A percentile compares a stretch with the other conserved stretches of the same genome.
These are phyloP conservation scores for Annulohypoxylon moriforme DNA, from an alignment of 495 filamentous ascomycete genomes.

Conservation along the genomic window DNA sequence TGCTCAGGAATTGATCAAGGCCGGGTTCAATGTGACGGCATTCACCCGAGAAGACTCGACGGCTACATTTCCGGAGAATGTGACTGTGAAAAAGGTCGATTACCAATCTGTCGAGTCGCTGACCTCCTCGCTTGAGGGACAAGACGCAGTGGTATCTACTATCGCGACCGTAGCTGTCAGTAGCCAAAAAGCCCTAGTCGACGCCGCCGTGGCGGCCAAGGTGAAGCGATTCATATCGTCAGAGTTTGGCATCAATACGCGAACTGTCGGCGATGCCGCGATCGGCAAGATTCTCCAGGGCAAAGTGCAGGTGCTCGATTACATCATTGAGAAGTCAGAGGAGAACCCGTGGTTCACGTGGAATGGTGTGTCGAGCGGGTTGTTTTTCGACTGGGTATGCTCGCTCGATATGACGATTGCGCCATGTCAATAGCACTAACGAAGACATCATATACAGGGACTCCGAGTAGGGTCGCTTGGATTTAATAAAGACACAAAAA, in stretches of 20 bases:
- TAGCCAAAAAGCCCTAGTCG: conserved; percentile 63
- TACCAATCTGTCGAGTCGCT: conserved; percentile 66
- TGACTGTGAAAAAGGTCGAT: conserved; percentile 62
- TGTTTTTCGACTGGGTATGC: conserved; percentile 64
- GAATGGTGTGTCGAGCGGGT: conserved; percentile 62
- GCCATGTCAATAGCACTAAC: neutral
- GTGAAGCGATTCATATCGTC: conserved; percentile 73
- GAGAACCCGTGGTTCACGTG: conserved; percentile 59
- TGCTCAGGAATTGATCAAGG: conserved; percentile 63
- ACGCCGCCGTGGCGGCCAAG: conserved; percentile 68
- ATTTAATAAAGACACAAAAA: conserved; percentile 58
- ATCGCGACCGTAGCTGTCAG: conserved; percentile 53
- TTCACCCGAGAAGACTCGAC: conserved; percentile 62
- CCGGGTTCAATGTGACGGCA: conserved; percentile 68
- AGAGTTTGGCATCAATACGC: conserved; percentile 69
- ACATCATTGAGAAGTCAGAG: conserved; percentile 57
- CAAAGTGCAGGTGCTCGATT: conserved; percentile 63
- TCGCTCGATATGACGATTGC: neutral
- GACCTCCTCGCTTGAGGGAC: conserved; percentile 58
- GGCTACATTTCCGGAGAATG: conserved; percentile 50
- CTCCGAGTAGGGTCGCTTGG: conserved; percentile 52
- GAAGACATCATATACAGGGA: conserved; percentile 51
- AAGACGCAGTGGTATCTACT: conserved; percentile 69
- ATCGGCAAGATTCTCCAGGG: conserved; percentile 58
- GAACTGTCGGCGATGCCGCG: conserved; percentile 44